Percentiles rank a stretch among this genome's conserved stretches.
Evolutionary conservation across 2,329 filamentous ascomycete species (phyloP).

Genomic region (Xylariaceae sp.): DNA sequence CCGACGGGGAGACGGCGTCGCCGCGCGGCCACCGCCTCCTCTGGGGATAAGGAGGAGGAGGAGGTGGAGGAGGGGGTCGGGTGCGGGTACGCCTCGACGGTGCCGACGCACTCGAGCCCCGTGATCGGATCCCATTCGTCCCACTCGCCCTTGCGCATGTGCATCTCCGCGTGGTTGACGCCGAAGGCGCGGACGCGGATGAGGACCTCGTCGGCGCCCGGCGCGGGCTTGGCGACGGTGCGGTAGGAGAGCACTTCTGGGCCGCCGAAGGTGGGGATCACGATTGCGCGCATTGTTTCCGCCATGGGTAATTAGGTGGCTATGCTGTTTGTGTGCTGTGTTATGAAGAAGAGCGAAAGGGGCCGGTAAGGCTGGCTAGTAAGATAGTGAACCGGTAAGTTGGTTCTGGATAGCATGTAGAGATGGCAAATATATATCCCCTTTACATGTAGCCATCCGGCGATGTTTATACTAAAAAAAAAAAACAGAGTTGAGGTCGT

Average conservation of each 20-base stretch:
- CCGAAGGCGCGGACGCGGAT: slow-evolving; percentile 49
- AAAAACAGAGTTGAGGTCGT: too few relatives aligned
- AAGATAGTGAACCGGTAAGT: too few relatives aligned
- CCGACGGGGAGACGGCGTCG: slow-evolving; percentile 41
- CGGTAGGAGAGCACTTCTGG: slow-evolving; percentile 39
- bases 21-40: too few relatives aligned
- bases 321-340: background rate
- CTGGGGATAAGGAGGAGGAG: background rate
- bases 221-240: slow-evolving; percentile 37
- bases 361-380: background rate
- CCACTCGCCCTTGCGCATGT: slow-evolving; percentile 52
- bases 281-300: slow-evolving; percentile 42
- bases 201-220: slow-evolving; percentile 38
- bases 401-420: too few relatives aligned
- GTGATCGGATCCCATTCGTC: slow-evolving; percentile 46
- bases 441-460: too few relatives aligned
- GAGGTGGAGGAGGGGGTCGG: background rate
- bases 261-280: slow-evolving; percentile 42
- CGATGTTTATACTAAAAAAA: too few relatives aligned
- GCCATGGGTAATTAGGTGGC: too few relatives aligned
- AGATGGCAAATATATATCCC: too few relatives aligned
- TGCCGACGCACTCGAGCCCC: slow-evolving; percentile 51
- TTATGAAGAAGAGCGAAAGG: background rate
- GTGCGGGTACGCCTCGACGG: slow-evolving; percentile 37
- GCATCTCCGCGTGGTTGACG: slow-evolving; percentile 52